phyloP scores from a whole-genome alignment of 441 rosid species.

The Cnidoscolus chayamansa region DNA sequence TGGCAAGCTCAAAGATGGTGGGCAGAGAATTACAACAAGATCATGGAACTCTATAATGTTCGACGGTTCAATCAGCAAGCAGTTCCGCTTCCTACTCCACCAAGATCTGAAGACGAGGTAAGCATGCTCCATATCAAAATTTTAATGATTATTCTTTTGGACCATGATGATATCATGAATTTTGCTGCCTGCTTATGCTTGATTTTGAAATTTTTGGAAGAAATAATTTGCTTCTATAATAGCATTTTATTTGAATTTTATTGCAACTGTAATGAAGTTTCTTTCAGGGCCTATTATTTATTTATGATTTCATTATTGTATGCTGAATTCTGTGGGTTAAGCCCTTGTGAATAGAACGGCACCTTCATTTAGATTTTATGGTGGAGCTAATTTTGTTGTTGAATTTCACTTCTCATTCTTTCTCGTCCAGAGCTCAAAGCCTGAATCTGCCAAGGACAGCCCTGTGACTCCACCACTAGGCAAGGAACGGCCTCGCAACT shows the following conservation, averaged over 20 bases:
- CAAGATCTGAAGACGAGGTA: conserved; percentile 75
- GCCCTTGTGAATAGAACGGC: no score
- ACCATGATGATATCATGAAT: background rate
- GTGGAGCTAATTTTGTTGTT: background rate
- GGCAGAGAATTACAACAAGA: conserved; percentile 84
- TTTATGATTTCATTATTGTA: background rate
- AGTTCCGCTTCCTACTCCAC: conserved; percentile 64
- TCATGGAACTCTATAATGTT: conserved; percentile 91
- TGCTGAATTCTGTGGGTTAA: no score
- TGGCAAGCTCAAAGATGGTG: conserved; percentile 98
- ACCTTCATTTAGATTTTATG: background rate
- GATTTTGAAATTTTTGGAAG: background rate
- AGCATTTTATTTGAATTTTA: conserved; percentile 3
- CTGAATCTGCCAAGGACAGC: conserved; percentile 58
- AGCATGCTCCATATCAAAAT: conserved; percentile 19
- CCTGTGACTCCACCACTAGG: conserved; percentile 69
- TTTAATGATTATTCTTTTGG: background rate
- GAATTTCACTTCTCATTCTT: background rate
- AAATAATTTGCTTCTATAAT: background rate
- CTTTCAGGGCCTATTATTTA: background rate
- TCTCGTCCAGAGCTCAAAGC: conserved; percentile 45
- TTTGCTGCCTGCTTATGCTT: background rate
- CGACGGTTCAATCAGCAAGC: conserved; percentile 61
- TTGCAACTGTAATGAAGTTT: background rate
- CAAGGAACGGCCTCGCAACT: conserved; percentile 50